Conservation (phyloP, 352 stramenopile genomes). For the Phytopythium litorale region DNA sequence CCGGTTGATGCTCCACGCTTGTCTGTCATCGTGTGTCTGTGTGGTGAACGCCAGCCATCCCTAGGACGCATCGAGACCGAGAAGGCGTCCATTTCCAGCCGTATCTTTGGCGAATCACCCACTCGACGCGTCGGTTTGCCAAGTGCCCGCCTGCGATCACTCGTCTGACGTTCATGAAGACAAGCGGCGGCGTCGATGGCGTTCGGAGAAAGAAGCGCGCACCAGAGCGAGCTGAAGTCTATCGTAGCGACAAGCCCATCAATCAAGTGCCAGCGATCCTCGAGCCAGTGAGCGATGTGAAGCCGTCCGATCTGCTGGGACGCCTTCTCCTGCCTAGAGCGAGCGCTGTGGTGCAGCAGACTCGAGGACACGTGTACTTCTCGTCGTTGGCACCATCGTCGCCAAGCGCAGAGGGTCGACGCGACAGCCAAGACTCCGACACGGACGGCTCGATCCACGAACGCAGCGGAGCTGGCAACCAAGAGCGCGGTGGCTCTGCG, state of each 20-base stretch:
- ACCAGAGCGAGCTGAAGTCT: background rate
- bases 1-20: background rate
- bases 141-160: too few species aligned
- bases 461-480: background rate
- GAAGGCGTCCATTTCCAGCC: background rate
- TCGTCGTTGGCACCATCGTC: background rate
- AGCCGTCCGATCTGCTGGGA: background rate
- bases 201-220: background rate
- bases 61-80: background rate
- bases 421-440: background rate
- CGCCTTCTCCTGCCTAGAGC: background rate
- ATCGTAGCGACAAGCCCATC: background rate
- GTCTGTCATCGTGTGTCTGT: background rate
- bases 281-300: background rate
- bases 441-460: background rate
- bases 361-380: background rate
- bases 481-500: background rate
- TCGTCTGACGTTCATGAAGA: background rate
- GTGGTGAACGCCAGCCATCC: background rate
- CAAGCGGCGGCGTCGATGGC: background rate
- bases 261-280: background rate
- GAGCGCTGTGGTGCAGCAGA: background rate
- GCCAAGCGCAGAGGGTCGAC: background rate
- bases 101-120: constrained; percentile 1
- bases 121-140: constrained; percentile 1